Conservation (phyloP, 331 rosid species). For the Pyracantha coccinea region DNA sequence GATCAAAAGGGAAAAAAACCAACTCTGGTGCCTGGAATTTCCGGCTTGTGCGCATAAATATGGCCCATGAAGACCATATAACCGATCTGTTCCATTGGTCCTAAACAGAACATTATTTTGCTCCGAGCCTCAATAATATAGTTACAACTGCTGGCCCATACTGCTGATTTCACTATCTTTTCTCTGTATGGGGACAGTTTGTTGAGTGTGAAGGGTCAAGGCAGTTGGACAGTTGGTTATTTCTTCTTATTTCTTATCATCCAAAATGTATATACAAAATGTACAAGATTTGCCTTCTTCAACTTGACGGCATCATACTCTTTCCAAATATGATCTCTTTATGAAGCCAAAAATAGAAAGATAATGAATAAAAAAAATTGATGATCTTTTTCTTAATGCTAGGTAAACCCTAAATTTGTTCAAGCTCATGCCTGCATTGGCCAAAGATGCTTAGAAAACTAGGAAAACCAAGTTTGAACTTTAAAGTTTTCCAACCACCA, state of each 20-base stretch:
- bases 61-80: too few relatives aligned
- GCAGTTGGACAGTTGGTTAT: too few relatives aligned
- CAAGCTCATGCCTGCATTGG: not conserved
- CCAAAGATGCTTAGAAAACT: not conserved
- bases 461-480: not conserved
- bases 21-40: too few relatives aligned
- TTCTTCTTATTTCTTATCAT: not conserved
- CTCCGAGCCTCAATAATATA: too few relatives aligned
- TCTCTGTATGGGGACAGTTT: too few relatives aligned
- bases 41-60: too few relatives aligned
- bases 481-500: not conserved
- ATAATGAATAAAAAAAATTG: too few relatives aligned
- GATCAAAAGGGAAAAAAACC: not conserved
- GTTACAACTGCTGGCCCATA: too few relatives aligned
- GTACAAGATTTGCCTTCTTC: constrained; percentile 19
- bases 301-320: constrained; percentile 16
- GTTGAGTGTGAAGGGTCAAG: too few relatives aligned
- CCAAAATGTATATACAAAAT: not conserved
- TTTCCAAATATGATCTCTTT: not conserved
- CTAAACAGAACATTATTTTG: too few relatives aligned
- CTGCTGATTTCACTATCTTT: too few relatives aligned
- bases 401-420: not conserved
- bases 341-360: not conserved
- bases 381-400: not conserved
- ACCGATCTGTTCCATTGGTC: too few relatives aligned